A percentile compares a stretch with the other conserved stretches of the same genome.
phyloP scores from a whole-genome alignment of 495 filamentous ascomycete genomes.

The Lindgomyces ingoldianus region DNA sequence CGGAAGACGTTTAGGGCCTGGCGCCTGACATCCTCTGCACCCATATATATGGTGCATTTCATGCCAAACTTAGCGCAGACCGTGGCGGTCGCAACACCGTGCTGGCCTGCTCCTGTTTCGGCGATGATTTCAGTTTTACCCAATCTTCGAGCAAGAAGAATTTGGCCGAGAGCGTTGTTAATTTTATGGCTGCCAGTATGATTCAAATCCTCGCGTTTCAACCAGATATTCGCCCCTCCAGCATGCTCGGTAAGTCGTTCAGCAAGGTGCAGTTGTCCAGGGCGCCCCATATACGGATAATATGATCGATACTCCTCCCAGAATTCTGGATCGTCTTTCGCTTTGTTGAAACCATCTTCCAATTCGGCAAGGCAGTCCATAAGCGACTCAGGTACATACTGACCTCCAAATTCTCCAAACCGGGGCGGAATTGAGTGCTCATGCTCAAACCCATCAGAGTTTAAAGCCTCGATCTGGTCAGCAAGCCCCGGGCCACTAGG shows the following conservation, averaged over 20 bases:
- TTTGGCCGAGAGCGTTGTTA: slow-evolving; percentile 92
- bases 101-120: slow-evolving; percentile 94
- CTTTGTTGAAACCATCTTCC: slow-evolving; percentile 84
- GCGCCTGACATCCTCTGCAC: slow-evolving; percentile 87
- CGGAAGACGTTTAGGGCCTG: slow-evolving; percentile 96
- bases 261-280: slow-evolving; percentile 85
- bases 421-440: slow-evolving; percentile 67
- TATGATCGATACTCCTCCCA: slow-evolving; percentile 97
- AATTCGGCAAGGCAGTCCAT: slow-evolving; percentile 96
- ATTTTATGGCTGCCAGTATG: slow-evolving; percentile 86
- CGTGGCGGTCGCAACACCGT: slow-evolving; percentile 92
- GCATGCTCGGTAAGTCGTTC: slow-evolving; percentile 84
- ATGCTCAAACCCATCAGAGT: slow-evolving; percentile 49
- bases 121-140: slow-evolving; percentile 95
- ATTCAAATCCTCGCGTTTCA: slow-evolving; percentile 94
- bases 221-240: slow-evolving; percentile 89
- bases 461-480: slow-evolving; percentile 75
- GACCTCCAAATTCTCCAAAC: slow-evolving; percentile 97
- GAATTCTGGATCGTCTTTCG: slow-evolving; percentile 82
- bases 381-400: slow-evolving; percentile 95
- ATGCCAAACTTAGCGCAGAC: slow-evolving; percentile 97
- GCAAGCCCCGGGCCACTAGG: slow-evolving; percentile 61
- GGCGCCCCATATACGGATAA: slow-evolving; percentile 97
- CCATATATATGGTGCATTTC: slow-evolving; percentile 96
- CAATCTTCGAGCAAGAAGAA: slow-evolving; percentile 74